These are phyloP conservation scores for Dactylis glomerata DNA, from an alignment of 176 grass and related monocot species.

Conservation along the genomic window DNA sequence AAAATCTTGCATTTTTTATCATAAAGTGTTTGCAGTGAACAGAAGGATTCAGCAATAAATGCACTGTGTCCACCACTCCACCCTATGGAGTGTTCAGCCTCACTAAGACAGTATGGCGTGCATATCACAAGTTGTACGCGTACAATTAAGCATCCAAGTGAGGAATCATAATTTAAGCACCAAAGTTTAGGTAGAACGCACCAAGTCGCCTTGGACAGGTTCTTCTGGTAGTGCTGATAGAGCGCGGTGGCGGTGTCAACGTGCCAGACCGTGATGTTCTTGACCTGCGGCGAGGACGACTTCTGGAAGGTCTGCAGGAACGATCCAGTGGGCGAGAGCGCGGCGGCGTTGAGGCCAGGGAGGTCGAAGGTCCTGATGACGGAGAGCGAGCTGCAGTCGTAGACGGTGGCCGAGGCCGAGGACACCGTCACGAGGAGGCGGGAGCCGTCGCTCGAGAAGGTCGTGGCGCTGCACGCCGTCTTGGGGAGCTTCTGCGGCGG, in stretches of 20 bases:
- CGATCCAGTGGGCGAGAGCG: slow-evolving; percentile 66
- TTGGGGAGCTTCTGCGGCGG: slow-evolving; percentile 61
- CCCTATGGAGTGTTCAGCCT: background rate
- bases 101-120: background rate
- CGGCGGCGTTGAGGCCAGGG: slow-evolving; percentile 56
- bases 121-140: background rate
- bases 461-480: slow-evolving; percentile 47
- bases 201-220: slow-evolving; percentile 84
- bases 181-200: slow-evolving; percentile 27
- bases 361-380: slow-evolving; percentile 75
- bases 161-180: background rate
- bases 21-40: background rate
- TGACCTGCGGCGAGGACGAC: slow-evolving; percentile 69
- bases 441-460: slow-evolving; percentile 65
- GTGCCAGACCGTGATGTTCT: slow-evolving; percentile 83
- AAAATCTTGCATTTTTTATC: background rate
- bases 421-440: slow-evolving; percentile 63
- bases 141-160: slow-evolving; percentile 4
- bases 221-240: slow-evolving; percentile 84
- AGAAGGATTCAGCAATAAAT: background rate
- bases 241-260: slow-evolving; percentile 48
- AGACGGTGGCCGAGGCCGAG: slow-evolving; percentile 53
- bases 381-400: slow-evolving; percentile 46
- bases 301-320: slow-evolving; percentile 95
- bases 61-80: background rate